A percentile compares a stretch with the other conserved stretches of the same genome.
These are phyloP conservation scores for Fusarium beomiforme DNA, from an alignment of 2,329 filamentous ascomycete genomes.

Conservation along the genomic window DNA sequence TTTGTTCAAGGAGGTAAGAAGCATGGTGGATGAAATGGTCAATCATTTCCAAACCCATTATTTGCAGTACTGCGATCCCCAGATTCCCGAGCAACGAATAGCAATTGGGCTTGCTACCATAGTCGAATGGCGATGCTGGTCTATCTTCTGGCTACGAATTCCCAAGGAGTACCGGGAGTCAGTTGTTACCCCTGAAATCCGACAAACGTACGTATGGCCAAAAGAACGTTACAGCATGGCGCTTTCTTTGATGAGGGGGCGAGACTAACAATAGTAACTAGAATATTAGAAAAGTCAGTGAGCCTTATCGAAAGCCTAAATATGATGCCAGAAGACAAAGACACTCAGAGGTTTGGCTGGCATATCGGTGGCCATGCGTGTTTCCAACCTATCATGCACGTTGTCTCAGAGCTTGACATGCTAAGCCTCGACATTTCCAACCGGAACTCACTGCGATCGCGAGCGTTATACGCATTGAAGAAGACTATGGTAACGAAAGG, in stretches of 20 bases:
- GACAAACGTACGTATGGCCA: background rate
- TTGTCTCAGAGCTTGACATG: background rate
- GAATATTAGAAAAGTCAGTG: background rate
- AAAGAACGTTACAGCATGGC: too few species aligned
- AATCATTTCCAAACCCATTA: background rate
- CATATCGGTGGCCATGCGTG: background rate
- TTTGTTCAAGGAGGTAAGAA: background rate
- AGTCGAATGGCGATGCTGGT: background rate
- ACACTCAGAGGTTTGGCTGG: background rate
- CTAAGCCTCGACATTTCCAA: background rate
- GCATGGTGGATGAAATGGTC: background rate
- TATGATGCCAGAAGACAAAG: background rate
- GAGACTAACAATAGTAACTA: background rate
- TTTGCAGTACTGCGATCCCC: background rate
- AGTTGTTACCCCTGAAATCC: background rate
- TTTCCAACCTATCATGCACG: constrained; percentile 1
- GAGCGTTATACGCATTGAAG: background rate
- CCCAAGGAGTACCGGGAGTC: background rate
- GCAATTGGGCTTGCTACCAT: background rate
- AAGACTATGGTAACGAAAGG: background rate
- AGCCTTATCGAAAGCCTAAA: background rate
- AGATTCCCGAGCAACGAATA: background rate
- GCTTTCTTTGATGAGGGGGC: too few species aligned
- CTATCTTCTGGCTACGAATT: background rate
- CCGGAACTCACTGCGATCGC: background rate